Base-by-base conservation (phyloP, 164 flowering plant species). In the Nymphaea thermarum region DNA sequence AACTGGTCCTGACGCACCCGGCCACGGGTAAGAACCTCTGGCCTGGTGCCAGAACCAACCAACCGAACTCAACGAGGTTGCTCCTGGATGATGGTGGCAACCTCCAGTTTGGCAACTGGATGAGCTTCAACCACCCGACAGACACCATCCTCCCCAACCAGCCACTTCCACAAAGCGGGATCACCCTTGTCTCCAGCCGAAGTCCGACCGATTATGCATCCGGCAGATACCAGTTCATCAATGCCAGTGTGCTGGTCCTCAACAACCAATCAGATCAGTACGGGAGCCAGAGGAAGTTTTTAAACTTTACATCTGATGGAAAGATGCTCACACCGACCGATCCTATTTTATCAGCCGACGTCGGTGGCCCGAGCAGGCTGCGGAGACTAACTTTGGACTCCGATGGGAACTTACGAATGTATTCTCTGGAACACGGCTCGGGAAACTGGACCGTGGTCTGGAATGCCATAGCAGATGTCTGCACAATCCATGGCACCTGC, bases 91-190 rank as follows among this genome's bases (percentile, higher is more conserved):
- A 79, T 18, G 64, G 64, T 5, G 90, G 91, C 0, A 81, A 73
- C 60, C 74, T 87, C 53, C 72, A 76, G 10, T 87, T 65, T 65
- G 84, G 73, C 0, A 66, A 47, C 15, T 90, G 91, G 91, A 45
- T 68, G 42, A 90, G 90, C 68, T 90, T 85, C 62, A 25, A 62
- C 3, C 4, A 4, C 42, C 91, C 91, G 0, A 85, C 85, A 0
- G 77, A 87, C 60, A 87, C 93, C 0, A n/a, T 82, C 62, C 73
- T 87, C 42, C 85, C 90, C 0, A 72, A 55, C 68, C 90, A 87
- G 72, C 55, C 43, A 5, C 66, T 80, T 4, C 12, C 6, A 6
- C 43, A 4, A 8, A 80, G 70, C 36, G 57, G 14, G 12, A 15
- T 5, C 14, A 14, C 1, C 6, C 60, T 87, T 2, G 47, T 42